Evolutionary conservation across 331 rosid species (phyloP).

Genomic region (Quercus tomentella): DNA sequence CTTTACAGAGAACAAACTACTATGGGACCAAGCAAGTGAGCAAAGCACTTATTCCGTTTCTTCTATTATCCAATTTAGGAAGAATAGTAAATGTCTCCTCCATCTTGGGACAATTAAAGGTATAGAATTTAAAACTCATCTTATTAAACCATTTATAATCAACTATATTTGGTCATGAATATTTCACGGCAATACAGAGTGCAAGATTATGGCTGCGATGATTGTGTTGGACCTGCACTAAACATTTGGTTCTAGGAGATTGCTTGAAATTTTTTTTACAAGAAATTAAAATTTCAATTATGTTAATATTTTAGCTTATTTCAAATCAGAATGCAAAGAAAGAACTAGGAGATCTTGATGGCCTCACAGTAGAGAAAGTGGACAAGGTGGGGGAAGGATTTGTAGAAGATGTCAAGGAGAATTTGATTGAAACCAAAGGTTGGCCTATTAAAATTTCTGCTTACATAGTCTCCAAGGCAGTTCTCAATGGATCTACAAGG

Average conservation of each 20-base stretch:
- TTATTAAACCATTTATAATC: too few relatives aligned
- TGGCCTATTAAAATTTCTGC: slow-evolving; percentile 2
- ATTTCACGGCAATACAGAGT: too few relatives aligned
- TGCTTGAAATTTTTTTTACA: background rate
- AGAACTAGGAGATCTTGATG: slow-evolving; percentile 7
- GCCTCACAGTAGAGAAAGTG: slow-evolving; percentile 19
- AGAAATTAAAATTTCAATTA: background rate
- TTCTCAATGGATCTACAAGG: slow-evolving; percentile 19
- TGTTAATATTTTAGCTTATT: background rate
- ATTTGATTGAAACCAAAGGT: background rate
- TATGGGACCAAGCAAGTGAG: slow-evolving; percentile 30
- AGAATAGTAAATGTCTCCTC: slow-evolving; percentile 29
- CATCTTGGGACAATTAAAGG: too few relatives aligned
- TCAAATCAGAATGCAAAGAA: slow-evolving; percentile 8
- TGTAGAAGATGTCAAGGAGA: slow-evolving; percentile 14
- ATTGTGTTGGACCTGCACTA: too few relatives aligned
- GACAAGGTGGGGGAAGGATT: slow-evolving; percentile 7
- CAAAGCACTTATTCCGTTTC: slow-evolving; percentile 30
- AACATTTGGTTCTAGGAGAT: background rate
- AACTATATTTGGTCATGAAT: too few relatives aligned
- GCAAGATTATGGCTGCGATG: too few relatives aligned
- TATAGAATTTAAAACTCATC: too few relatives aligned
- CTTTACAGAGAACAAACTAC: slow-evolving; percentile 3
- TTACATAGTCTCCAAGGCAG: slow-evolving; percentile 19
- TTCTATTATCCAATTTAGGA: slow-evolving; percentile 25